Evolutionary conservation across 2,329 filamentous ascomycete genomes (phyloP).

Genomic region (Leptographium radiaticola): DNA sequence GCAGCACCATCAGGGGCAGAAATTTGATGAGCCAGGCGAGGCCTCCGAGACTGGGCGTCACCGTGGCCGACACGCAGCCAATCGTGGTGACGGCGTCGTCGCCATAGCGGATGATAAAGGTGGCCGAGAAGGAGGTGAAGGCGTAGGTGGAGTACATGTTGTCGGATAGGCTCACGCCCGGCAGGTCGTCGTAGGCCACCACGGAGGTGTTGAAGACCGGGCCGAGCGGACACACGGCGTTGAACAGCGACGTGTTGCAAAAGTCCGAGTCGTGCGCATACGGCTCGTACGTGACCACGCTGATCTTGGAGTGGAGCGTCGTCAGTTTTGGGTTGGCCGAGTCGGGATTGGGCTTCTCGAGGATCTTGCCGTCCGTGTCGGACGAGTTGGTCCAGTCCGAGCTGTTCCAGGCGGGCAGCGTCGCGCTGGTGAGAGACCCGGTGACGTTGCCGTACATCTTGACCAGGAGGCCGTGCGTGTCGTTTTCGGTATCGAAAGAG

Average conservation of each 20-base stretch:
- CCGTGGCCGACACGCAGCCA: slow-evolving; percentile 66
- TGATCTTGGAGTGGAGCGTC: slow-evolving; percentile 58
- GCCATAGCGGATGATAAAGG: slow-evolving; percentile 63
- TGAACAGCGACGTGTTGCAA: slow-evolving; percentile 47
- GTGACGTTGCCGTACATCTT: slow-evolving; percentile 87
- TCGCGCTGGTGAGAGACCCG: slow-evolving; percentile 46
- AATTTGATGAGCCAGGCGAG: slow-evolving; percentile 60
- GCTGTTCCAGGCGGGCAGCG: slow-evolving; percentile 47
- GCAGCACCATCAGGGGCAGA: slow-evolving; percentile 63
- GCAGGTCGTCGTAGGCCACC: slow-evolving; percentile 34
- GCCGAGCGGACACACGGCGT: slow-evolving; percentile 57
- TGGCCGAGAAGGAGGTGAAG: slow-evolving; percentile 69
- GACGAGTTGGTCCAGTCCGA: slow-evolving; percentile 49
- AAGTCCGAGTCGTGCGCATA: slow-evolving; percentile 47
- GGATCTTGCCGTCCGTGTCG: slow-evolving; percentile 62
- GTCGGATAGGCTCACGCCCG: slow-evolving; percentile 60
- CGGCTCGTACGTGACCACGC: slow-evolving; percentile 67
- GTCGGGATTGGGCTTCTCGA: slow-evolving; percentile 40
- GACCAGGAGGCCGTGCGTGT: slow-evolving; percentile 55
- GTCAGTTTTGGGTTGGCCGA: slow-evolving; percentile 43
- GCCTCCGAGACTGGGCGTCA: slow-evolving; percentile 71
- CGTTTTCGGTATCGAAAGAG: slow-evolving; percentile 47
- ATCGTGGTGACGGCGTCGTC: slow-evolving; percentile 50
- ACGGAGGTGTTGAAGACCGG: slow-evolving; percentile 48
- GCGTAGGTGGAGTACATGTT: slow-evolving; percentile 72